phyloP scores from a whole-genome alignment of 306 rosid species.

The Spatholobus suberectus region DNA sequence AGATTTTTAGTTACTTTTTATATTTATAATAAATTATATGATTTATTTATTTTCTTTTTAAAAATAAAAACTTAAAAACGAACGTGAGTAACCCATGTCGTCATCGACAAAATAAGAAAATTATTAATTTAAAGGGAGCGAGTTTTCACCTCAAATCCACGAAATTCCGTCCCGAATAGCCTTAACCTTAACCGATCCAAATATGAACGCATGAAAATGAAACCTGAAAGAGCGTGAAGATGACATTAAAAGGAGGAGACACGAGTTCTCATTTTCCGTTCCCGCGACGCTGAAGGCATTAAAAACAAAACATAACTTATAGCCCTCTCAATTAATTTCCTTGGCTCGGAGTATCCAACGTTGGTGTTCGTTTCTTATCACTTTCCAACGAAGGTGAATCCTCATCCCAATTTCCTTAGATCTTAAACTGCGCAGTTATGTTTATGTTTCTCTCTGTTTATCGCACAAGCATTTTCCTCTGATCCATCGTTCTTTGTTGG shows the following conservation, averaged over 20 bases:
- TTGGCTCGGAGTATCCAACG: neutral
- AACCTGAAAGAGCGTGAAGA: neutral
- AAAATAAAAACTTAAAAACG: too few species aligned
- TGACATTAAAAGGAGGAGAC: neutral
- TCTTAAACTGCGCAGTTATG: neutral
- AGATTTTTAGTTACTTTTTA: too few species aligned
- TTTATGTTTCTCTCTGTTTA: conserved; percentile 22
- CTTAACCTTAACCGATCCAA: too few species aligned
- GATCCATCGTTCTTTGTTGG: neutral
- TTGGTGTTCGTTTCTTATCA: neutral
- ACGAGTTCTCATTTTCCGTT: neutral
- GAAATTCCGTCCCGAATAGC: too few species aligned
- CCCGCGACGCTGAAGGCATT: neutral
- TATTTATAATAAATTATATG: too few species aligned
- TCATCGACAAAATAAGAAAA: neutral
- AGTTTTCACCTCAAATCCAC: neutral
- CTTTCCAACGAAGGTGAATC: neutral
- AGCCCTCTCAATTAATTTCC: neutral
- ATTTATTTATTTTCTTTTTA: neutral
- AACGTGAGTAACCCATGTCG: neutral
- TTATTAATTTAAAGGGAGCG: neutral
- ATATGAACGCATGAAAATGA: too few species aligned
- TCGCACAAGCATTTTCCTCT: conserved; percentile 9
- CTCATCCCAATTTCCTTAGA: conserved; percentile 2
- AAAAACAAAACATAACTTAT: neutral